Base-by-base conservation (phyloP, 208 protist species). In the Histomonas meleagridis region DNA sequence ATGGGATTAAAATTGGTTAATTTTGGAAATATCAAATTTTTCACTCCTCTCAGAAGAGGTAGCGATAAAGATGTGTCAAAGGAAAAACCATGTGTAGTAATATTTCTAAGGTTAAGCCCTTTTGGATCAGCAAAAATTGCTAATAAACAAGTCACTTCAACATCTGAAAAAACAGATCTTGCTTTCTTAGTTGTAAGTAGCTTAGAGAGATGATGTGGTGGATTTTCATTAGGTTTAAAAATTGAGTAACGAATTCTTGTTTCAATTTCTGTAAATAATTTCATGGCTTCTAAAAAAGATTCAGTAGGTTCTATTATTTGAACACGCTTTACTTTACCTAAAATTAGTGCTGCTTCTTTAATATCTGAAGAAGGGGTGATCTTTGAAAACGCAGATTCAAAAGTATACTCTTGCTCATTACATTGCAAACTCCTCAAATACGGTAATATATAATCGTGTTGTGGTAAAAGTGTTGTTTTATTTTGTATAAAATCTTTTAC, bases 191-290 rank as follows among this genome's bases (percentile, higher is more conserved):
- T 46, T 7, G 2, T 0, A 38, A 86, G 26, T 38, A 48, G 7
- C 55, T 86, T 86, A 9, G 76, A 86, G 38, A 86, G 55, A 86
- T 86, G 76, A 86, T 86, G 76, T 38, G 76, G 76, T 21, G 76
- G 16, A 51, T 86, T n/a, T 51, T 16, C 38, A 32, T 40, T 28
- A 57, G 40, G 18, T 38, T 40, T 40, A 40, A 40, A 86, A 86
- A 86, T 40, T 26, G 76, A 86, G 18, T 18, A 26, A n/a, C 76
- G 43, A 32, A 86, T 86, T 38, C 18, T 86, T 12, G 46, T 23
- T 49, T 86, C 76, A 21, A 86, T 86, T 26, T 86, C 76, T 32
- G 46, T 43, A 49, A 86, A 86, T 18, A 55, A n/a, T 55, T 86
- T 51, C 0, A 86, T 40, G 32, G 76, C n/a, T 35, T 55, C 46